Evolutionary conservation across 1,284 basidiomycete species (phyloP).

Genomic region (Entoloma clypeatum): DNA sequence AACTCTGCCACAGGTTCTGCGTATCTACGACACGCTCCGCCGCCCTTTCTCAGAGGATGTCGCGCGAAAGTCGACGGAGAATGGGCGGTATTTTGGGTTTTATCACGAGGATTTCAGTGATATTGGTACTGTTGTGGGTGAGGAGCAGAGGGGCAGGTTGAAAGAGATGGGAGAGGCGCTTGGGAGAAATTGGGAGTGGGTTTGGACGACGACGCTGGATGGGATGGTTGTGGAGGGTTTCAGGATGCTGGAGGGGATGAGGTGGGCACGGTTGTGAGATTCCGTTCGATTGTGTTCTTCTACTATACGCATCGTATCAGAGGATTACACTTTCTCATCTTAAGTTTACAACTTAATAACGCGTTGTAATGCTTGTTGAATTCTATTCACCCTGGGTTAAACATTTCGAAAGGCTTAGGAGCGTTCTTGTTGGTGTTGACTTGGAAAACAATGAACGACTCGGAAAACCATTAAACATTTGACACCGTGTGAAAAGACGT

Average conservation of each 20-base stretch:
- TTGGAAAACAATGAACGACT: no score
- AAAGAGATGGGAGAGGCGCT: conserved; percentile 23
- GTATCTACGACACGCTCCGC: conserved; percentile 40
- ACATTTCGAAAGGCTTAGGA: no score
- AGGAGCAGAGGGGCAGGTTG: conserved; percentile 21
- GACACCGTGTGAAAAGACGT: no score
- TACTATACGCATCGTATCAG: no score
- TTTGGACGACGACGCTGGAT: conserved; percentile 36
- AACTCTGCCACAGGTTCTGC: conserved; percentile 34
- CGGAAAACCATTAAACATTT: no score
- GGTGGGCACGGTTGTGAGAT: no score
- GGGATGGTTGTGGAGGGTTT: conserved; percentile 23
- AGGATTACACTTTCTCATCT: no score
- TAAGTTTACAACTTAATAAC: no score
- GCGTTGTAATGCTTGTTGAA: no score
- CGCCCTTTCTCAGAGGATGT: conserved; percentile 37
- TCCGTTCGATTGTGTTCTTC: no score
- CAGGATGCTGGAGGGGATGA: conserved; percentile 9
- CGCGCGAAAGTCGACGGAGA: conserved; percentile 26
- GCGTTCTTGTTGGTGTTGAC: no score
- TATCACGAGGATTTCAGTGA: conserved; percentile 28
- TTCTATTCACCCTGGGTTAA: no score
- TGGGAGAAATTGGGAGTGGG: conserved; percentile 37
- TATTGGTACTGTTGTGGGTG: conserved; percentile 11
- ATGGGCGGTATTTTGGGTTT: conserved; percentile 32